These are phyloP conservation scores for Deinandra increscens DNA, from an alignment of 129 eudicot species.

Conservation along the genomic window DNA sequence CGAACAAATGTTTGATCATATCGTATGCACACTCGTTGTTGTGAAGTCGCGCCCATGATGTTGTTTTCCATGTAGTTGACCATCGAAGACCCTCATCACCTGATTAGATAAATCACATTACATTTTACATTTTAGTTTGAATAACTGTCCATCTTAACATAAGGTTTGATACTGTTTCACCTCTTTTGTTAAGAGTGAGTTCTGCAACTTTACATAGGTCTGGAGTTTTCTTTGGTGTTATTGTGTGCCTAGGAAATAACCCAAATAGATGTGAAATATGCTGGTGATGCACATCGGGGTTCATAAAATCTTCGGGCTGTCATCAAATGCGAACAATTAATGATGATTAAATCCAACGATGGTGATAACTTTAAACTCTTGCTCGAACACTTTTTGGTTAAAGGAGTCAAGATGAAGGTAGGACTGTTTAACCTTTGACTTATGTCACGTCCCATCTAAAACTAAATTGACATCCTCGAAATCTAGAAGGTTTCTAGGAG, in stretches of 20 bases:
- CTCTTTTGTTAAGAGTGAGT: slow-evolving; percentile 43
- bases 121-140: not conserved
- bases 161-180: slow-evolving; percentile 15
- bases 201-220: slow-evolving; percentile 62
- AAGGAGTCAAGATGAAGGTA: too few relatives aligned
- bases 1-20: slow-evolving; percentile 63
- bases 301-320: slow-evolving; percentile 50
- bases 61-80: slow-evolving; percentile 75
- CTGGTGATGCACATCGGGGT: slow-evolving; percentile 23
- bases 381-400: too few relatives aligned
- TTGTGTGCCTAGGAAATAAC: slow-evolving; percentile 59
- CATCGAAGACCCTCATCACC: slow-evolving; percentile 80
- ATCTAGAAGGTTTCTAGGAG: too few relatives aligned
- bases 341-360: too few relatives aligned
- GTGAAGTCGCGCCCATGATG: slow-evolving; percentile 61
- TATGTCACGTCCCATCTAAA: too few relatives aligned
- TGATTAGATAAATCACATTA: slow-evolving; percentile 10
- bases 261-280: slow-evolving; percentile 63
- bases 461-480: too few relatives aligned
- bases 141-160: not conserved
- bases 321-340: too few relatives aligned
- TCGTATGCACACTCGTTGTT: slow-evolving; percentile 59
- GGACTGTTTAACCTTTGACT: too few relatives aligned
- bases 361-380: too few relatives aligned
- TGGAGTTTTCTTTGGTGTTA: slow-evolving; percentile 46